Percentiles rank a stretch among this genome's conserved stretches.
These are phyloP conservation scores for Chaetomium strumarium DNA, from an alignment of 2,329 filamentous ascomycete genomes.

Conservation along the genomic window DNA sequence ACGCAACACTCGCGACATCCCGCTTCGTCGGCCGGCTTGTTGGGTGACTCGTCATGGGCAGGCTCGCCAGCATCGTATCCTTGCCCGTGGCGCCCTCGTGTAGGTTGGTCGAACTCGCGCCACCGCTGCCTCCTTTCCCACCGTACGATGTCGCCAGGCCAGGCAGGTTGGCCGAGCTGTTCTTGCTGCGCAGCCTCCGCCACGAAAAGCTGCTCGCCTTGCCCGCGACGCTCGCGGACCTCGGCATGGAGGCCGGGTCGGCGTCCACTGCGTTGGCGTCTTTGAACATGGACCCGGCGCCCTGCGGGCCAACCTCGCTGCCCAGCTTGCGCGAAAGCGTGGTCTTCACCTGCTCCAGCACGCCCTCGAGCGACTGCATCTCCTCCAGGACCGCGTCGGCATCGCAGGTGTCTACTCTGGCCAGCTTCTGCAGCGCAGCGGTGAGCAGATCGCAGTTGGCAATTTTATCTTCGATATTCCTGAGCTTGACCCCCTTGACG, in stretches of 20 bases:
- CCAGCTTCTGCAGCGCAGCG: constrained; percentile 77
- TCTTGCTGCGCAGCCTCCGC: constrained; percentile 86
- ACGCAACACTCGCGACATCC: constrained; percentile 62
- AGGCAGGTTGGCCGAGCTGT: constrained; percentile 60
- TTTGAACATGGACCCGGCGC: constrained; percentile 67
- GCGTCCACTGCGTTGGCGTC: constrained; percentile 40
- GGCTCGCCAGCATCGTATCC: constrained; percentile 60
- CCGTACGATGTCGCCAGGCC: constrained; percentile 49
- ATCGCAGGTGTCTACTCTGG: constrained; percentile 79
- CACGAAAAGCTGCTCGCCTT: constrained; percentile 81
- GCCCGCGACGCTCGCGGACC: constrained; percentile 57
- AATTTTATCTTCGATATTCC: constrained; percentile 88
- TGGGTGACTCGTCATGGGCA: constrained; percentile 68
- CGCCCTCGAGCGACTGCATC: constrained; percentile 80
- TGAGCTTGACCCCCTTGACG: constrained; percentile 89
- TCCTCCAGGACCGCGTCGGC: constrained; percentile 90
- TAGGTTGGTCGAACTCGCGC: constrained; percentile 27
- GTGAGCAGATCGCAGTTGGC: constrained; percentile 87
- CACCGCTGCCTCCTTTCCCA: constrained; percentile 32
- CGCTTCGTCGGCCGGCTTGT: constrained; percentile 65
- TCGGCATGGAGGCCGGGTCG: constrained; percentile 37
- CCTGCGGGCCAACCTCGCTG: constrained; percentile 83
- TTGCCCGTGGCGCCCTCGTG: constrained; percentile 39
- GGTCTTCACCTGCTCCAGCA: constrained; percentile 80
- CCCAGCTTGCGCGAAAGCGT: constrained; percentile 77